A percentile compares a stretch with the other conserved stretches of the same genome.
Evolutionary conservation across 2,329 filamentous ascomycete species (phyloP).

Genomic region (Colletotrichum brevisporum): DNA sequence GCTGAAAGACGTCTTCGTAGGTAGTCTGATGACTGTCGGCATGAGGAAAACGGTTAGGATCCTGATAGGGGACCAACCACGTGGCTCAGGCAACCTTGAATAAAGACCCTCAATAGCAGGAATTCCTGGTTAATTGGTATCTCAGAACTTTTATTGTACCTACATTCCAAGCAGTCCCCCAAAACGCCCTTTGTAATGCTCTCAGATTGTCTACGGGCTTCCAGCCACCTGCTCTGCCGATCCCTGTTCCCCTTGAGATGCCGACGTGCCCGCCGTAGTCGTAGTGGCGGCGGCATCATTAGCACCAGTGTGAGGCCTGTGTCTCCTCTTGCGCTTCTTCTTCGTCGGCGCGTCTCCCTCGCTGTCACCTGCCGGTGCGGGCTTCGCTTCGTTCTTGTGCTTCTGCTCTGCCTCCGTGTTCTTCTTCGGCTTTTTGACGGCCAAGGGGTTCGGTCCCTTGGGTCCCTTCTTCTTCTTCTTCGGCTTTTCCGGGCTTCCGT

Average conservation of each 20-base stretch:
- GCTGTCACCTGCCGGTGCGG: constrained; percentile 42
- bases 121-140: constrained; percentile 36
- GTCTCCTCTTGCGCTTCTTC: constrained; percentile 55
- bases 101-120: constrained; percentile 9
- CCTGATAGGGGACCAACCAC: constrained; percentile 8
- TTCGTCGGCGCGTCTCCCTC: constrained; percentile 47
- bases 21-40: too few species aligned
- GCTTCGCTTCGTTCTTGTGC: constrained; percentile 43
- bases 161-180: constrained; percentile 35
- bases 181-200: constrained; percentile 35
- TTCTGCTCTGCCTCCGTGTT: constrained; percentile 41
- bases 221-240: constrained; percentile 36
- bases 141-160: constrained; percentile 36
- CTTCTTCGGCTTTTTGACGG: constrained; percentile 79
- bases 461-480: constrained; percentile 72
- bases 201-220: constrained; percentile 22
- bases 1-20: too few species aligned
- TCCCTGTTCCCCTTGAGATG: constrained; percentile 35
- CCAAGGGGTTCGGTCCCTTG: constrained; percentile 80
- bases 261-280: constrained; percentile 46
- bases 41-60: not conserved
- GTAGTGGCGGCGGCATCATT: constrained; percentile 40
- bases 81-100: constrained; percentile 5
- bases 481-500: constrained; percentile 52
- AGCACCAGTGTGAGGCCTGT: constrained; percentile 47